These are phyloP conservation scores for Wilhelminamyces savonicus DNA, from an alignment of 805 yeast genomes.

Conservation along the genomic window DNA sequence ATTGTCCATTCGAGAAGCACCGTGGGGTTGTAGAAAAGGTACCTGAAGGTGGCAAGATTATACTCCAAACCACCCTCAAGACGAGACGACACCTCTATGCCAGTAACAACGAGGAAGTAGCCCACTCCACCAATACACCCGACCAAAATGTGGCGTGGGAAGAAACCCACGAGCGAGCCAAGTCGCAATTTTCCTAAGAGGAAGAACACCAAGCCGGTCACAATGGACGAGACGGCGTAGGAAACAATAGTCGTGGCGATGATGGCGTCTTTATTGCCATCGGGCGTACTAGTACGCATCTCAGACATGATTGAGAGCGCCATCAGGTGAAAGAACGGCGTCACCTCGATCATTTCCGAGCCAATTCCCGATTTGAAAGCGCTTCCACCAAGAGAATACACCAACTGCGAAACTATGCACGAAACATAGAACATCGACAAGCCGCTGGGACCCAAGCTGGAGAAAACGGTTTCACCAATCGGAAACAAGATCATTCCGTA, in stretches of 20 bases:
- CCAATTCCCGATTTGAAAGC: slow-evolving; percentile 90
- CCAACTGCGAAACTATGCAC: slow-evolving; percentile 82
- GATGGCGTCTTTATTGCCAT: slow-evolving; percentile 43
- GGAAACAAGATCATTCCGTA: slow-evolving; percentile 99
- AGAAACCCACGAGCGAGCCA: slow-evolving; percentile 88
- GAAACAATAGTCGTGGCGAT: slow-evolving; percentile 84
- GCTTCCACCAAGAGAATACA: slow-evolving; percentile 86
- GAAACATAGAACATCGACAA: slow-evolving; percentile 91
- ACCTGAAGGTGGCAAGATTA: slow-evolving; percentile 47
- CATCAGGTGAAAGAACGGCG: slow-evolving; percentile 96
- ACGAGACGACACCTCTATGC: slow-evolving; percentile 84
- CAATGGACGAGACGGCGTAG: slow-evolving; percentile 73
- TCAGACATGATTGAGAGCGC: slow-evolving; percentile 61
- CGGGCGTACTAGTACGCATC: slow-evolving; percentile 37
- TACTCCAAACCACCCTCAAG: slow-evolving; percentile 69
- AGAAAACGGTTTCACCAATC: slow-evolving; percentile 69
- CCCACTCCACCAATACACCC: slow-evolving; percentile 99
- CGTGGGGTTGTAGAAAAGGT: slow-evolving; percentile 36
- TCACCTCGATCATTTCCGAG: slow-evolving; percentile 98
- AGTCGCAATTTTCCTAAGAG: slow-evolving; percentile 69
- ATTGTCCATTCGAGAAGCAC: slow-evolving; percentile 50
- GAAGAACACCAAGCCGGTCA: slow-evolving; percentile 82
- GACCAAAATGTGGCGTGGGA: slow-evolving; percentile 91
- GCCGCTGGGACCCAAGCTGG: slow-evolving; percentile 80
- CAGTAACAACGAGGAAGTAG: slow-evolving; percentile 83